Percentiles rank a stretch among this genome's conserved stretches.
These are phyloP conservation scores for Paracoccidioides lutzii DNA, from an alignment of 2,329 filamentous ascomycete species.

Conservation along the genomic window DNA sequence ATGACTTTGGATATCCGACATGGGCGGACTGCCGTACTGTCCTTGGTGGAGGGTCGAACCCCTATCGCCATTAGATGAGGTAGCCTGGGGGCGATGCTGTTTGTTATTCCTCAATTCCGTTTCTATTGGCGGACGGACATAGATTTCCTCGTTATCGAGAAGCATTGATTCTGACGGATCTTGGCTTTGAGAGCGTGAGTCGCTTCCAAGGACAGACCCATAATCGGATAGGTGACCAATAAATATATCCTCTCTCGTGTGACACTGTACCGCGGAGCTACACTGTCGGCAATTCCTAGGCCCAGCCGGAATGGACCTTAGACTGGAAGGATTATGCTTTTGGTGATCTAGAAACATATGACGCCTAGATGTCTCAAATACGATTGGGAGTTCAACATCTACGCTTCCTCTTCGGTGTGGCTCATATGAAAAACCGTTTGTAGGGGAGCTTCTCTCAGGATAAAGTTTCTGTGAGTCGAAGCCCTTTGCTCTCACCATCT, in stretches of 20 bases:
- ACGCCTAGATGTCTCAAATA: neutral
- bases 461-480: neutral
- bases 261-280: too few species aligned
- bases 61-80: neutral
- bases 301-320: neutral
- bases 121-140: neutral
- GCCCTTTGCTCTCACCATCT: neutral
- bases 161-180: constrained; percentile 25
- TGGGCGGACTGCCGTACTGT: neutral
- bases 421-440: neutral
- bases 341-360: neutral
- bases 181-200: constrained; percentile 7
- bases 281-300: neutral
- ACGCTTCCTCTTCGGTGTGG: neutral
- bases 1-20: neutral
- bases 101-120: neutral
- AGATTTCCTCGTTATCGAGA: constrained; percentile 15
- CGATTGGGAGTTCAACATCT: too few species aligned
- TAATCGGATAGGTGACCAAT: neutral
- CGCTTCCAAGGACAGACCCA: constrained; percentile 9
- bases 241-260: neutral
- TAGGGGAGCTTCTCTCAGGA: neutral
- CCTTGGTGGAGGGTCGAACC: neutral
- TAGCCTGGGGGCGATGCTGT: neutral
- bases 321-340: neutral